Base-by-base conservation (phyloP, 2,329 filamentous ascomycete species). In the Sporothrix globosa region DNA sequence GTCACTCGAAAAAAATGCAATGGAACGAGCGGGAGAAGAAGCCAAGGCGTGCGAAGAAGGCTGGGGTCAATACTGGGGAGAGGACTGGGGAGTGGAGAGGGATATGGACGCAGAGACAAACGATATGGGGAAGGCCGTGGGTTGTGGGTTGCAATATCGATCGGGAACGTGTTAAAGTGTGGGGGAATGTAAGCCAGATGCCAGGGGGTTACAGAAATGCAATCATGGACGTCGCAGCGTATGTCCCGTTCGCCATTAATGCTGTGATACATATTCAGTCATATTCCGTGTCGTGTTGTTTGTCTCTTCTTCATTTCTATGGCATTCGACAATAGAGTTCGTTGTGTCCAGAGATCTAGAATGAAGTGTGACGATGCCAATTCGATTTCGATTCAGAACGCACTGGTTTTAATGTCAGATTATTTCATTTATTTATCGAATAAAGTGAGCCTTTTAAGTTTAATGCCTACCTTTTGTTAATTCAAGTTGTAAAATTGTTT, bases 11-110 rank as follows among this genome's bases (percentile, higher is more conserved):
- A 56, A 6, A 67, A 11, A 30, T 46, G 9, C 34, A 46, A 30
- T 48, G 41, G 53, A 69, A 56, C 39, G 39, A 11, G 41, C 67
- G 67, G 52, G 52, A 60, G 67, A 68, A 68, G 21, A 60, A 58
- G 56, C 56, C 56, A 61, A 44, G 56, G 44, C 39, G 56, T 17
- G 34, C 44, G 56, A 61, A 44, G 56, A 21, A 48, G 34, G 5
- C 54, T 39, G 21, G 53, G 34, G n/a, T 27, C 30, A n/a, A n/a
- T n/a, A 30, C 2, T 10, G 17, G 44, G 44, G 4, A 27, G n/a
- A 44, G 17, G n/a, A 17, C 24, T 27, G 10, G 58, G 41, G 19
- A 27, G 48, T 50, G 27, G 11, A 17, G 34, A 34, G 34, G 34
- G 5, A 5, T 0, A 44, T 4, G 21, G 5, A 67, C 7, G n/a